Evolutionary conservation across 2,329 filamentous ascomycete genomes (phyloP), one percentile per base, ranked within the genome.

Genomic region (Lithohypha guttulata): DNA sequence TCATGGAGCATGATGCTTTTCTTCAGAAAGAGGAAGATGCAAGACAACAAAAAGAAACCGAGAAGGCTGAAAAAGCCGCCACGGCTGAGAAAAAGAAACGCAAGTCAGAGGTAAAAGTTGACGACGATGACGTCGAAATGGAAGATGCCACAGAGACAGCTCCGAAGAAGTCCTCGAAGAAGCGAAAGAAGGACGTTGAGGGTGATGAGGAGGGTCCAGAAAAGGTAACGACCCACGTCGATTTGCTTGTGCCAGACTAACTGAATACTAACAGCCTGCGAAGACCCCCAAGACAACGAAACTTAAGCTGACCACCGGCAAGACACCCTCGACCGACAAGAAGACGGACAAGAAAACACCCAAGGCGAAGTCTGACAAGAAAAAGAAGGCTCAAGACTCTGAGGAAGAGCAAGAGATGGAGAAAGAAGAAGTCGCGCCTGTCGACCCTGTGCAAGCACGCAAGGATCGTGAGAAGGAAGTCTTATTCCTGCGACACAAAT

Each of bases 401-500:
- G 68, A 70, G 20, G 75, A 81, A 41, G 74, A 76, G 52, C 71
- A 73, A 50, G 62, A 67, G 6, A 6, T 65, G 64, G 25, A 40
- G 49, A 60, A 64, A 42, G 65, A 70, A 39, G 68, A 70, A 46
- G 70, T 71, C 47, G 60, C 64, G 41, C 65, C 70, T 29, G 65
- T 70, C 44, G 70, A 72, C 48, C 63, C 65, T 28, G 55, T 75
- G 44, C 71, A 71, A 17, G 67, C 70, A 10, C 65, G 68, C 41
- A 72, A 77, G 53, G 63, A 64, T 29, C 64, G 69, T 31, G 64
- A 68, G 42, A 74, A 73, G 58, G 73, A 70, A 46, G 85, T 98
- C n/a, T 67, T 95, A 21, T 96, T 93, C 60, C 73, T 95, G 26
- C 82, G 91, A 47, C 89, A 98, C 63, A 85, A 87, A 59, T 77